These are phyloP conservation scores for Trichophyton equinum DNA, from an alignment of 2,329 filamentous ascomycete genomes.

Conservation along the genomic window DNA sequence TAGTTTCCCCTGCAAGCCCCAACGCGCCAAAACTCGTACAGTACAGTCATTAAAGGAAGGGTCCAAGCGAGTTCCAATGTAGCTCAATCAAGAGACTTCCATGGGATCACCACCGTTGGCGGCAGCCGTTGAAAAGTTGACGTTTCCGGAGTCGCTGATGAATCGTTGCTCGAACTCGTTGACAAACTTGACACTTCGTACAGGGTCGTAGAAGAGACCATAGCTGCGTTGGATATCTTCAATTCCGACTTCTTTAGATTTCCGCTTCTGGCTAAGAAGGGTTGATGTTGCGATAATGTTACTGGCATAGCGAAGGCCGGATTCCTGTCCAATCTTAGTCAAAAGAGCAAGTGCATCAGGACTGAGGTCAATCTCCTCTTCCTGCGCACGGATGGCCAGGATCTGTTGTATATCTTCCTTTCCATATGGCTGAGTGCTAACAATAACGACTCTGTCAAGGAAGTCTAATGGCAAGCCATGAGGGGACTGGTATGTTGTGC, in stretches of 20 bases:
- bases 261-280: slow-evolving; percentile 73
- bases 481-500: slow-evolving; percentile 83
- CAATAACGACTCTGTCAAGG: slow-evolving; percentile 88
- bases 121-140: slow-evolving; percentile 50
- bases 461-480: slow-evolving; percentile 94
- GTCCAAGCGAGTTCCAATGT: background rate
- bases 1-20: slow-evolving; percentile 4
- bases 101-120: slow-evolving; percentile 48
- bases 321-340: slow-evolving; percentile 89
- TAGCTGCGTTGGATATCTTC: slow-evolving; percentile 90
- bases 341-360: slow-evolving; percentile 82
- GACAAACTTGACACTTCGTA: slow-evolving; percentile 81
- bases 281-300: slow-evolving; percentile 94
- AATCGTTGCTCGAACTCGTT: slow-evolving; percentile 80
- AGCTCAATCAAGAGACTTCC: slow-evolving; percentile 46
- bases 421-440: slow-evolving; percentile 78
- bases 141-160: slow-evolving; percentile 73
- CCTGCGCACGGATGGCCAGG: slow-evolving; percentile 77
- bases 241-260: slow-evolving; percentile 68
- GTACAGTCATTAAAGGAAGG: slow-evolving; percentile 11
- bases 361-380: slow-evolving; percentile 88
- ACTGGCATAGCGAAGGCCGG: slow-evolving; percentile 87
- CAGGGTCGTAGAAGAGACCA: slow-evolving; percentile 82
- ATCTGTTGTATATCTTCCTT: slow-evolving; percentile 85
- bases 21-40: slow-evolving; percentile 7